phyloP scores from a whole-genome alignment of 106 monocot species.

The Acorus gramineus region DNA sequence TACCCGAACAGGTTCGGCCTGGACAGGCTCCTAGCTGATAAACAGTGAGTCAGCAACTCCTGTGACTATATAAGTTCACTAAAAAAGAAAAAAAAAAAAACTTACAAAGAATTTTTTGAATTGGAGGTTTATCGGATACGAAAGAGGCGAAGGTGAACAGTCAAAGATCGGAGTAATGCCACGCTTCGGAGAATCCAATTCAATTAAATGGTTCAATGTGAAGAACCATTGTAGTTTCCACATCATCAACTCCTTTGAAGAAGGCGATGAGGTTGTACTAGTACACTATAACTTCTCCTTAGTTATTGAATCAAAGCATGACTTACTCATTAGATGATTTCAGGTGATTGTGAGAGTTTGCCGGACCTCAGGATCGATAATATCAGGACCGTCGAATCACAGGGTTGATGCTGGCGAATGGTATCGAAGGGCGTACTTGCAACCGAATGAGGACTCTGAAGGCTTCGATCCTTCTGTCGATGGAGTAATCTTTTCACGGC shows the following conservation, averaged over 20 bases:
- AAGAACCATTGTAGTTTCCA: constrained; percentile 27
- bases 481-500: constrained; percentile 21
- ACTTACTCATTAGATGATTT: too few relatives aligned
- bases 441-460: not conserved
- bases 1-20: too few relatives aligned
- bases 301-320: not conserved
- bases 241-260: constrained; percentile 32
- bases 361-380: constrained; percentile 23
- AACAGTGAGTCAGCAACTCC: too few relatives aligned
- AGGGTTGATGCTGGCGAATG: constrained; percentile 12
- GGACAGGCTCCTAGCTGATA: too few relatives aligned
- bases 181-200: constrained; percentile 35
- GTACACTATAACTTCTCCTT: not conserved
- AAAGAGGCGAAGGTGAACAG: constrained; percentile 23
- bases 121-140: constrained; percentile 36
- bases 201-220: constrained; percentile 36
- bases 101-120: too few relatives aligned
- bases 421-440: constrained; percentile 20
- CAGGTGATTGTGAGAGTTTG: constrained; percentile 43
- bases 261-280: constrained; percentile 24
- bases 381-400: constrained; percentile 28
- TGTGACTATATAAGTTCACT: too few relatives aligned
- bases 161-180: constrained; percentile 56
- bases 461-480: constrained; percentile 13
- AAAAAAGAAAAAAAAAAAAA: too few relatives aligned